A percentile compares a stretch with the other conserved stretches of the same genome.
Evolutionary conservation across 1,284 basidiomycete genomes (phyloP).

Genomic region (Xerocomus minutiporus): DNA sequence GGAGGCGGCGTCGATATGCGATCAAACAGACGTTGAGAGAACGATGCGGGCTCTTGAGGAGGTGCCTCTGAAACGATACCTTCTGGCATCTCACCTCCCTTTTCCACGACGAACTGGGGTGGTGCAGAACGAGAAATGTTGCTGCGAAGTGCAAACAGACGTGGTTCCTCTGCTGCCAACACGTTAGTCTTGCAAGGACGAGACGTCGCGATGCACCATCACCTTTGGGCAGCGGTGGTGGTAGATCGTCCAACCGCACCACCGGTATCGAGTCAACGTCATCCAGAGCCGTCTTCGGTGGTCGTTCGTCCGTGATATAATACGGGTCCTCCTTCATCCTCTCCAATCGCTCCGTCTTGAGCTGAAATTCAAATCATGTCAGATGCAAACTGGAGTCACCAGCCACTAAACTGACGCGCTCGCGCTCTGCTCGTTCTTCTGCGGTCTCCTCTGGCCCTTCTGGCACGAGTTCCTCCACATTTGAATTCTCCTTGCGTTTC

Average conservation of each 20-base stretch:
- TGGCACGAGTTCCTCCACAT: constrained; percentile 28
- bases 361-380: constrained; percentile 39
- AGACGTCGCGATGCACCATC: constrained; percentile 16
- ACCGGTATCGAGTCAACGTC: constrained; percentile 86
- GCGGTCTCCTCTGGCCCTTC: constrained; percentile 45
- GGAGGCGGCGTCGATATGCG: constrained; percentile 37
- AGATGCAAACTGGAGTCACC: constrained; percentile 1
- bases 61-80: constrained; percentile 37
- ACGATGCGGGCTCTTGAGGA: constrained; percentile 25
- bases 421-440: constrained; percentile 55
- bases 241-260: constrained; percentile 71
- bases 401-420: constrained; percentile 43
- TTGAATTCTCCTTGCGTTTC: constrained; percentile 32
- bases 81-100: constrained; percentile 81
- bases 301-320: constrained; percentile 70
- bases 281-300: constrained; percentile 41
- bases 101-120: constrained; percentile 60
- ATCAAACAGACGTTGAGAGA: constrained; percentile 28
- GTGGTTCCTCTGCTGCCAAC: constrained; percentile 27
- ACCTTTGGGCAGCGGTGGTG: constrained; percentile 35
- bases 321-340: constrained; percentile 81
- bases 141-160: constrained; percentile 39
- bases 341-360: constrained; percentile 69
- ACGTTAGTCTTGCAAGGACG: constrained; percentile 4
- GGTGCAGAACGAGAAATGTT: constrained; percentile 29